Base-by-base conservation (phyloP, 768 basidiomycete genomes). In the Suillus spraguei region DNA sequence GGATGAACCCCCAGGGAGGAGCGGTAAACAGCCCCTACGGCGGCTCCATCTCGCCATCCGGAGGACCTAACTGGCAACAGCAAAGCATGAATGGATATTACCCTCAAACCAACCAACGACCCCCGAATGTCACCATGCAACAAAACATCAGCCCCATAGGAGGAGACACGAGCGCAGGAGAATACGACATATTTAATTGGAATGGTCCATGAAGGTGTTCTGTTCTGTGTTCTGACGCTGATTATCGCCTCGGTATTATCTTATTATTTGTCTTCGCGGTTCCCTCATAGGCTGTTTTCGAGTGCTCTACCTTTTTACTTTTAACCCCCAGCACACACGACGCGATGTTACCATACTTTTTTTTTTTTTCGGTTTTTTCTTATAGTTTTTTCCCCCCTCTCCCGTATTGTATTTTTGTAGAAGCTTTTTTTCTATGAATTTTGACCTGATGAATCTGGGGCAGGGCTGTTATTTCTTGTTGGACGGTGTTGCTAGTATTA, bases 141-240 rank as follows among this genome's bases (percentile, higher is more conserved):
- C 80, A 79, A 74, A 78, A 80, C 69, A 78, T 79, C 65, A 75
- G 71, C 61, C 77, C 79, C 63, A 73, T 76, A 61, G 71, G 71
- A 61, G 71, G 71, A 68, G 84, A 85, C 69, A 78, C 77, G 69
- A 72, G 76, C 61, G 77, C 71, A 68, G 87, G 71, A 68, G 87
- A 87, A 61, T 83, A 85, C 67, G 86, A 87, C 65, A 74, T 86
- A 65, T 85, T 87, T 72, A 85, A 84, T 70, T 88, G 87, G 84
- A 79, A 75, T 67, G 77, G 78, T 62, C 80, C 74, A 78, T 77
- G 72, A 69, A 9, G 8, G 68, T 59, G 65, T 63, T 61, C 58
- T 62, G 28, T 53, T 61, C 55, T 67, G 66, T 66, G 49, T 54
- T 54, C 69, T 68, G 46, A 62, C 65, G 66, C 66, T 67, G 63